phyloP scores from a whole-genome alignment of 768 basidiomycete species.

The Dendrothele bispora region DNA sequence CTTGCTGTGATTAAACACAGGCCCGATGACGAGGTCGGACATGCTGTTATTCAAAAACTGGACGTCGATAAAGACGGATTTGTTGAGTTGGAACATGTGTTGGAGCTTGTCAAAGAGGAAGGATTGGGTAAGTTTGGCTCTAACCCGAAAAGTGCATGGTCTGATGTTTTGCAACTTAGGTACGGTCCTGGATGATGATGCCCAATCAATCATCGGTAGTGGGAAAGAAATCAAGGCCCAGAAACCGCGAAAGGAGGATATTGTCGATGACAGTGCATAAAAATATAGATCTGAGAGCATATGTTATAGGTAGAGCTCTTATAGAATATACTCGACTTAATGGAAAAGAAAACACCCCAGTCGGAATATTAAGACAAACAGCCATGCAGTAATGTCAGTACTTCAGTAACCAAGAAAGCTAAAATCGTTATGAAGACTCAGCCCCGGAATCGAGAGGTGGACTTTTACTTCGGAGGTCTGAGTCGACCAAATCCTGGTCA shows the following conservation, averaged over 20 bases:
- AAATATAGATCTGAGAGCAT: too few relatives aligned
- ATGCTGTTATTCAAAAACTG: conserved; percentile 86
- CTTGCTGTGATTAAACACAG: conserved; percentile 91
- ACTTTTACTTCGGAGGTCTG: too few relatives aligned
- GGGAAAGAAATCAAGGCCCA: conserved; percentile 79
- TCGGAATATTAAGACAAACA: too few relatives aligned
- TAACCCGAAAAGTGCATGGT: neutral
- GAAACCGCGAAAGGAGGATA: conserved; percentile 93
- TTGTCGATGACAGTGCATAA: conserved; percentile 77
- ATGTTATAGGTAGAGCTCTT: too few relatives aligned
- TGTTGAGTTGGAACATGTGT: conserved; percentile 92
- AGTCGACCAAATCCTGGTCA: too few relatives aligned
- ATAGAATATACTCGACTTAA: too few relatives aligned
- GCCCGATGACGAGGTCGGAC: conserved; percentile 87
- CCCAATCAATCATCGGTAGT: conserved; percentile 79
- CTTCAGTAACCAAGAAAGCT: too few relatives aligned
- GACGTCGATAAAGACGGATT: conserved; percentile 96
- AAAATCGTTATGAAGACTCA: too few relatives aligned
- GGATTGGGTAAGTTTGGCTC: conserved; percentile 60
- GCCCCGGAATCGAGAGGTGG: too few relatives aligned
- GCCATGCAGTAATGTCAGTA: too few relatives aligned
- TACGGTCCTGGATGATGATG: conserved; percentile 83
- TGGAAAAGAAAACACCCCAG: too few relatives aligned
- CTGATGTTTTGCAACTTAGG: conserved; percentile 38
- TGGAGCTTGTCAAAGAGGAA: conserved; percentile 85